Evolutionary conservation across 805 yeast species (phyloP).

Genomic region (Wickerhamomyces ciferrii): DNA sequence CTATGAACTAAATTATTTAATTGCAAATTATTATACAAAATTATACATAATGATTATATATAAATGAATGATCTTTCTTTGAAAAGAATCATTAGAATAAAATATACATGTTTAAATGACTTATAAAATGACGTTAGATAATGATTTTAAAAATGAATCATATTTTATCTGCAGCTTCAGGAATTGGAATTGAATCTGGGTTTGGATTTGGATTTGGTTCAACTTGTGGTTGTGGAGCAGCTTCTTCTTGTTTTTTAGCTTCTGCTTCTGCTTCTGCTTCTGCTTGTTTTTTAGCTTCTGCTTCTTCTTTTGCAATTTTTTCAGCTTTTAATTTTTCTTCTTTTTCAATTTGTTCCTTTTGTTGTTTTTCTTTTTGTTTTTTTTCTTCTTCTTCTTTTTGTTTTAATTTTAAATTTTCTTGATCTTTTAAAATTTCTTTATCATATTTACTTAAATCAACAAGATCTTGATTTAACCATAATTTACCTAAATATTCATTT

Average conservation of each 20-base stretch:
- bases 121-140: too few relatives aligned
- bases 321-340: not conserved
- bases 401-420: conserved; percentile 1
- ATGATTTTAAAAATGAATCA: too few relatives aligned
- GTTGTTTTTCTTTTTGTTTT: not conserved
- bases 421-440: conserved; percentile 2
- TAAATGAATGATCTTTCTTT: too few relatives aligned
- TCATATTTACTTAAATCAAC: conserved; percentile 15
- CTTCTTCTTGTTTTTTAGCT: not conserved
- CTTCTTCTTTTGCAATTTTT: not conserved
- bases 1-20: not conserved
- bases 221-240: not conserved
- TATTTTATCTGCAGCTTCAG: too few relatives aligned
- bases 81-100: too few relatives aligned
- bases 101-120: too few relatives aligned
- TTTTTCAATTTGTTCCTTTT: not conserved
- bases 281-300: not conserved
- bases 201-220: not conserved
- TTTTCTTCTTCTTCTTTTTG: not conserved
- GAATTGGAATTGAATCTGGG: too few relatives aligned
- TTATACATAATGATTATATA: not conserved
- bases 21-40: not conserved
- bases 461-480: conserved; percentile 22
- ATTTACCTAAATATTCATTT: conserved; percentile 21
- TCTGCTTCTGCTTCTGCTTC: too few relatives aligned